Base-by-base conservation (phyloP, 129 eudicot species). In the Artemisia tridentata region DNA sequence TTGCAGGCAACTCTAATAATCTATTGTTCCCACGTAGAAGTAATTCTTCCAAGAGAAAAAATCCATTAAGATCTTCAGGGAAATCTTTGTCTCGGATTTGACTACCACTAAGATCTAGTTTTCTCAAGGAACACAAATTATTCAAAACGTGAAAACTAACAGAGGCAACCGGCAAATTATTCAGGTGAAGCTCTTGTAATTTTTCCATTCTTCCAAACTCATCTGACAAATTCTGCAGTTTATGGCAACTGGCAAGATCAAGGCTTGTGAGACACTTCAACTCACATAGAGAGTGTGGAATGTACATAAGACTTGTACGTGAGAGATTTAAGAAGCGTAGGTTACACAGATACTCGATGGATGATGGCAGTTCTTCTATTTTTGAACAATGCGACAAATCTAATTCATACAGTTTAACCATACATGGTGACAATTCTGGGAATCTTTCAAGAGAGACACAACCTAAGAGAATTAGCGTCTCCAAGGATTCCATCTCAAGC, bases 401-500 rank as follows among this genome's bases (percentile, higher is more conserved):
- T 16, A 53, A 2, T 16, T 14, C 2, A 14, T 25, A 53, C 17
- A 53, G 21, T n/a, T 53, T 53, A 14, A 53, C 59, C 59, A 53
- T 53, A 53, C 59, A 53, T n/a, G 59, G 19, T 2, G 59, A 53
- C 9, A 53, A 14, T 53, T 53, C 21, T 53, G 59, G 59, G 59
- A 53, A 13, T 53, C 59, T 53, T 53, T 53, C 59, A 53, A 53
- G 59, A 53, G 19, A 14, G 0, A 0, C 0, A 3, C 59, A 17
- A 15, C 0, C 0, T 3, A 1, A 3, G 19, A 53, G 59, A 14
- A 1, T 3, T 0, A 53, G 10, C 4, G 4, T 16, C 19, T 53
- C 59, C 59, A 53, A 53, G 21, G 59, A 53, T n/a, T 53, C 59
- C 59, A 53, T 53, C 59, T 53, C 59, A 17, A 53, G 17, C 59